Conservation (phyloP, 2,329 filamentous ascomycete genomes). For the Penicillium sp. region DNA sequence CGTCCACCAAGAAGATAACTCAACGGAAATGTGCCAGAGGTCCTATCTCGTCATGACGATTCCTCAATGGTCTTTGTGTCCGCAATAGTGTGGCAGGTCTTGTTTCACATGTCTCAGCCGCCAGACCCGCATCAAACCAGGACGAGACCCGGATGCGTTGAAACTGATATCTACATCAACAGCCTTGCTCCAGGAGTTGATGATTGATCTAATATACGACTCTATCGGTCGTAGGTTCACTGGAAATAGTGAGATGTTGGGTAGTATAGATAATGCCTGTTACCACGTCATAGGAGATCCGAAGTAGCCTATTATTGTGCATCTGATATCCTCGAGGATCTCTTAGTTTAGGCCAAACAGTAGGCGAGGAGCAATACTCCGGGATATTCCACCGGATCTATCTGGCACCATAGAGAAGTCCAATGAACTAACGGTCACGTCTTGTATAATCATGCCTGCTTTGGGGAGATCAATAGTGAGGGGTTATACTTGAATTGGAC, state of each 20-base stretch:
- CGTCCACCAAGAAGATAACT: not conserved
- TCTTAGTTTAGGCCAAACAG: not conserved
- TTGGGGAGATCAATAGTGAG: not conserved
- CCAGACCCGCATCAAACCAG: not conserved
- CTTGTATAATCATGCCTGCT: not conserved
- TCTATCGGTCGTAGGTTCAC: not conserved
- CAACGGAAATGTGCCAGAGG: not conserved
- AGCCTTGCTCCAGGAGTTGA: no score
- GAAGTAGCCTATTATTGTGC: not conserved
- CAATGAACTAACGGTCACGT: not conserved
- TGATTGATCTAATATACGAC: no score
- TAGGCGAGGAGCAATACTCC: not conserved
- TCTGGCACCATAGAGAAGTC: not conserved
- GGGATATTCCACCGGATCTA: not conserved
- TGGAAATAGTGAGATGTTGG: not conserved
- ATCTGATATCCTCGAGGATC: not conserved
- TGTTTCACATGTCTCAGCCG: conserved; percentile 19
- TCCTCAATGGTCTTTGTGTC: conserved; percentile 12
- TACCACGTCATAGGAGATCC: not conserved
- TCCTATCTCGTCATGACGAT: not conserved
- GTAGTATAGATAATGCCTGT: not conserved
- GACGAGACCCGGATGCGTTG: not conserved
- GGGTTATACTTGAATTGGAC: not conserved
- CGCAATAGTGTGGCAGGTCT: conserved; percentile 13
- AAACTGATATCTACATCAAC: not conserved